phyloP scores from a whole-genome alignment of 345 rosid species.

The Populus ilicifolia region DNA sequence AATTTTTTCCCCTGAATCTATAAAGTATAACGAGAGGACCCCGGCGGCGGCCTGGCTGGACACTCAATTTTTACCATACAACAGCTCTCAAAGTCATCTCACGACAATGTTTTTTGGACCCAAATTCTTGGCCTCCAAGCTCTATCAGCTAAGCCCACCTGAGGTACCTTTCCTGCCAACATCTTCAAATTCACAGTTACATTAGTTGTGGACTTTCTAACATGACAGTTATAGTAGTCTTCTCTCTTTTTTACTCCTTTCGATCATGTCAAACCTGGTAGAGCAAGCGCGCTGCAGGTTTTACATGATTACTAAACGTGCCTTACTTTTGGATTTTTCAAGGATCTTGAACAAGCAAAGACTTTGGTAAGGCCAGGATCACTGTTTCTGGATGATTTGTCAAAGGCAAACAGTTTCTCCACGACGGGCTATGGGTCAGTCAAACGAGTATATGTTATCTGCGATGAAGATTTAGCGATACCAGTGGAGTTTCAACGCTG shows the following conservation, averaged over 20 bases:
- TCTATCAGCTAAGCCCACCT: slow-evolving; percentile 15
- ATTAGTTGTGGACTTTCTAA: too few relatives aligned
- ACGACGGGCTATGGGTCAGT: slow-evolving; percentile 19
- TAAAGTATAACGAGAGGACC: not conserved
- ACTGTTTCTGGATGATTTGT: not conserved
- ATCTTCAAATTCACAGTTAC: too few relatives aligned
- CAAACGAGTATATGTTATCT: not conserved
- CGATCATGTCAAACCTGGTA: too few relatives aligned
- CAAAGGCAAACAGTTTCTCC: not conserved
- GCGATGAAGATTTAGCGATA: slow-evolving; percentile 12
- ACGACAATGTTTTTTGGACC: slow-evolving; percentile 19
- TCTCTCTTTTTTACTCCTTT: too few relatives aligned
- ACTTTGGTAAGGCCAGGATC: slow-evolving; percentile 16
- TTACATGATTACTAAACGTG: not conserved
- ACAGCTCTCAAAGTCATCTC: not conserved
- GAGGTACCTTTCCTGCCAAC: not conserved
- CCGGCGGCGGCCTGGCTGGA: slow-evolving; percentile 23
- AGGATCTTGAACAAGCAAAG: slow-evolving; percentile 22
- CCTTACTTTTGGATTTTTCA: not conserved
- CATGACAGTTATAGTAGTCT: too few relatives aligned
- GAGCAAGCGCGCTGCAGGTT: not conserved
- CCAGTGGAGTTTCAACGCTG: slow-evolving; percentile 16
- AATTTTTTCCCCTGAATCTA: too few relatives aligned
- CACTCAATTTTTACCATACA: slow-evolving; percentile 23
- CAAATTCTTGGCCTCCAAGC: slow-evolving; percentile 10